These are phyloP conservation scores for Licmophora abbreviata DNA, from an alignment of 108 stramenopile genomes.

Conservation along the genomic window DNA sequence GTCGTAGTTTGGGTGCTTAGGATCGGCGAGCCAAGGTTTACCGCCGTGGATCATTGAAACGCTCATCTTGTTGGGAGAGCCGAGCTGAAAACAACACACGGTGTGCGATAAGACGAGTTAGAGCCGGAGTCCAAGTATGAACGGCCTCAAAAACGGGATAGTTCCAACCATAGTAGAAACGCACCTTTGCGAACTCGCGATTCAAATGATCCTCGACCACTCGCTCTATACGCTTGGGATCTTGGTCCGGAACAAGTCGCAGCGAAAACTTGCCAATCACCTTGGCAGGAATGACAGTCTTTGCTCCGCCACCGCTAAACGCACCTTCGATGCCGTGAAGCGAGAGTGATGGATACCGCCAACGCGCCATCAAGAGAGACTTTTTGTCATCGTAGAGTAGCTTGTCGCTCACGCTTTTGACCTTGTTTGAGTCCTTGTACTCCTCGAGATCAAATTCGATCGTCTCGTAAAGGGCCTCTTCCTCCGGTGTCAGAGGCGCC, in stretches of 20 bases:
- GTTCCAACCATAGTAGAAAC: too few species aligned
- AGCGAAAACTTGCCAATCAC: conserved; percentile 78
- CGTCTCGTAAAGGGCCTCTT: conserved; percentile 54
- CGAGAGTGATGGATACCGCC: conserved; percentile 80
- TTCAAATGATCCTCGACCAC: conserved; percentile 45
- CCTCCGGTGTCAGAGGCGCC: conserved; percentile 55
- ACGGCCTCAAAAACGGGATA: too few species aligned
- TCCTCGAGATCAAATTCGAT: conserved; percentile 68
- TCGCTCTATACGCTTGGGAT: conserved; percentile 49
- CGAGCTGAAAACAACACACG: too few species aligned
- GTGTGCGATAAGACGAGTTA: too few species aligned
- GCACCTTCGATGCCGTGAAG: conserved; percentile 84
- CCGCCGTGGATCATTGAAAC: conserved; percentile 59
- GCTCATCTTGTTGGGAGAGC: conserved; percentile 57
- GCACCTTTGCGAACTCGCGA: conserved; percentile 43
- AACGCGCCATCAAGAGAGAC: conserved; percentile 63
- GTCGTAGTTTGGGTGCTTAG: conserved; percentile 75
- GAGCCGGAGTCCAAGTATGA: too few species aligned
- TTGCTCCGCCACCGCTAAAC: conserved; percentile 68
- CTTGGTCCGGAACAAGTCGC: conserved; percentile 76
- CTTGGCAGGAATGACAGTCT: conserved; percentile 76
- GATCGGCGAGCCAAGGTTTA: conserved; percentile 63
- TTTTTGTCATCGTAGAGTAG: conserved; percentile 57
- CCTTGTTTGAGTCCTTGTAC: conserved; percentile 48
- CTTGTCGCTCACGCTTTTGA: conserved; percentile 40